These are phyloP conservation scores for Suhomyces panamericanus DNA, from an alignment of 1,139 yeast genomes.

Conservation along the genomic window DNA sequence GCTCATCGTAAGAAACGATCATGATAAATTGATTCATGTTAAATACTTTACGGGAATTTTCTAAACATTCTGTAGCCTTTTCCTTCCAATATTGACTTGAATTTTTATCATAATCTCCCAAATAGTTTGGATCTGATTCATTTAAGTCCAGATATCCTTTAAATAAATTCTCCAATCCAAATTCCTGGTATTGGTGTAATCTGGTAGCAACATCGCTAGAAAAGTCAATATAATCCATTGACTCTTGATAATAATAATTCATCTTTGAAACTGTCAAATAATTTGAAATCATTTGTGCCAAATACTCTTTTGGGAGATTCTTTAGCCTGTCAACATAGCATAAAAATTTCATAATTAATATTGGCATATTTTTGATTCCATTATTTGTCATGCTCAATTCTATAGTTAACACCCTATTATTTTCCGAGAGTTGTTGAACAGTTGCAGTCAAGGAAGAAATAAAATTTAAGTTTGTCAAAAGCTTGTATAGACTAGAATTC, in stretches of 20 bases:
- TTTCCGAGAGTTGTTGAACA: slow-evolving; percentile 36
- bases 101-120: slow-evolving; percentile 20
- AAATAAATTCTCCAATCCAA: slow-evolving; percentile 38
- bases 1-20: slow-evolving; percentile 5
- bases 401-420: slow-evolving; percentile 37
- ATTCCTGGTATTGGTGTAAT: slow-evolving; percentile 28
- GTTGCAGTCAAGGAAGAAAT: slow-evolving; percentile 40
- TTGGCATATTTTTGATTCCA: slow-evolving; percentile 33
- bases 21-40: slow-evolving; percentile 29
- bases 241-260: slow-evolving; percentile 43
- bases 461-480: slow-evolving; percentile 26
- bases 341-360: slow-evolving; percentile 32
- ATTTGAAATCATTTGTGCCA: slow-evolving; percentile 38
- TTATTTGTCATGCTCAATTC: slow-evolving; percentile 46
- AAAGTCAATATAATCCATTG: slow-evolving; percentile 45
- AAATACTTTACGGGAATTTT: slow-evolving; percentile 27
- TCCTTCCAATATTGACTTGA: slow-evolving; percentile 40
- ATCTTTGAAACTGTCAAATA: slow-evolving; percentile 44
- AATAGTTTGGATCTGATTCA: slow-evolving; percentile 17
- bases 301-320: background rate
- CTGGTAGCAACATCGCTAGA: slow-evolving; percentile 37
- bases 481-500: slow-evolving; percentile 42
- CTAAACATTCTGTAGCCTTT: slow-evolving; percentile 33
- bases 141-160: slow-evolving; percentile 36
- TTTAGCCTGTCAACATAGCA: slow-evolving; percentile 20